Evolutionary conservation across 768 basidiomycete genomes (phyloP).

Genomic region (Naematelia aurantialba): DNA sequence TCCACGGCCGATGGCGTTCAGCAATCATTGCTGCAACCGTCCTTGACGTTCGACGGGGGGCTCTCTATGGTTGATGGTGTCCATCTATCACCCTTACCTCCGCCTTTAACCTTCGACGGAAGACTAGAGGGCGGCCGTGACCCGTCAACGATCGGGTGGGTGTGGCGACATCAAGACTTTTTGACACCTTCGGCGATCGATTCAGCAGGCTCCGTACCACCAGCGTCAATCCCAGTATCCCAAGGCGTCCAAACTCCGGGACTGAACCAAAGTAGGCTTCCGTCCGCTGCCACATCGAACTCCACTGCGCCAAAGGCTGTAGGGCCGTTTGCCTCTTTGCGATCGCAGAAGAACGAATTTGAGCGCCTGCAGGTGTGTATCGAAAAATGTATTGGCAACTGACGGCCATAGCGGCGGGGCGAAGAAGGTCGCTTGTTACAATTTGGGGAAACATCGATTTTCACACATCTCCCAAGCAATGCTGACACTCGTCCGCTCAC

Average conservation of each 20-base stretch:
- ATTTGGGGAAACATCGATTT: constrained; percentile 1
- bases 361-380: not conserved
- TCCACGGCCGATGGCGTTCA: not conserved
- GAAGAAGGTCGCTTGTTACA: not conserved
- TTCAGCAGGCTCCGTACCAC: not conserved
- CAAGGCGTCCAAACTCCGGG: not conserved
- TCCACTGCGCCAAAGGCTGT: not conserved
- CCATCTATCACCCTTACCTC: not conserved
- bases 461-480: not conserved
- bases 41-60: not conserved
- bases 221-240: not conserved
- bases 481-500: not conserved
- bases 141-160: not conserved
- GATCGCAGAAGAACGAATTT: not conserved
- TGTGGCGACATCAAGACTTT: not conserved
- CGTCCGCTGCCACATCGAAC: not conserved
- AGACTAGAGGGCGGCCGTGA: not conserved
- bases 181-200: not conserved
- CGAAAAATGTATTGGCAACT: not conserved
- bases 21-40: not conserved
- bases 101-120: not conserved
- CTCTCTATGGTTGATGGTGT: not conserved
- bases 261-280: not conserved
- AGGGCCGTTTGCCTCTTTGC: not conserved
- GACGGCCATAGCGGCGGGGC: not conserved